Conservation (phyloP, 768 basidiomycete species). For the Dictyophora rubrovolvata region DNA sequence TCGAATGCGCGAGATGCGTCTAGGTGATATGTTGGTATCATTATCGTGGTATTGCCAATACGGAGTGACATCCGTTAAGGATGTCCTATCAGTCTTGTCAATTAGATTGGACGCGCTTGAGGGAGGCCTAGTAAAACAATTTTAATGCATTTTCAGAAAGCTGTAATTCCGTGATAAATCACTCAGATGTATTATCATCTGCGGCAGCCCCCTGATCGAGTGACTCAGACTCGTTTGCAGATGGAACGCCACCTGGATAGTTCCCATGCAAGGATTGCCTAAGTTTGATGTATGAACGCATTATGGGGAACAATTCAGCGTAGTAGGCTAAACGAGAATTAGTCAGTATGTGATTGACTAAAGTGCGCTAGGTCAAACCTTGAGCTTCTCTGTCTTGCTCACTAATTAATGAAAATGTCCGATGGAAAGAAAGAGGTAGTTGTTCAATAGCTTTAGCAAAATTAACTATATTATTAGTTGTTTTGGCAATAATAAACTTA, state of each 20-base stretch:
- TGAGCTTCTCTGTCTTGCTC: constrained; percentile 63
- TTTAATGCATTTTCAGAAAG: not conserved
- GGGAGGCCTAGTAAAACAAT: not conserved
- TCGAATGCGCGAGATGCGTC: not conserved
- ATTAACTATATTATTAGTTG: not conserved
- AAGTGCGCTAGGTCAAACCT: constrained; percentile 24
- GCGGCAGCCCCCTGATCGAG: not conserved
- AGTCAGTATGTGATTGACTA: not conserved
- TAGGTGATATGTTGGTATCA: not conserved
- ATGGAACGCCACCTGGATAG: not conserved
- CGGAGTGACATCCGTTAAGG: not conserved
- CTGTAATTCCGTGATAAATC: not conserved
- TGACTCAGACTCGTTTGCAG: not conserved
- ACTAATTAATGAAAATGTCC: constrained; percentile 57
- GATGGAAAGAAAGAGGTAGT: constrained; percentile 61
- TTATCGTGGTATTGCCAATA: not conserved
- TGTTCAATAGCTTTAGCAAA: constrained; percentile 55
- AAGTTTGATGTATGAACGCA: constrained; percentile 38
- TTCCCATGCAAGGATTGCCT: constrained; percentile 17
- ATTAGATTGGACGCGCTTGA: not conserved
- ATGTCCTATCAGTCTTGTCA: not conserved
- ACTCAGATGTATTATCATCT: not conserved
- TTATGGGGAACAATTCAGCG: constrained; percentile 30
- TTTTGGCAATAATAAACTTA: constrained; percentile 18
- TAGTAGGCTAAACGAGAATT: constrained; percentile 26